Evolutionary conservation across 2,329 filamentous ascomycete genomes (phyloP).

Genomic region (Arthrocladium fulminans): DNA sequence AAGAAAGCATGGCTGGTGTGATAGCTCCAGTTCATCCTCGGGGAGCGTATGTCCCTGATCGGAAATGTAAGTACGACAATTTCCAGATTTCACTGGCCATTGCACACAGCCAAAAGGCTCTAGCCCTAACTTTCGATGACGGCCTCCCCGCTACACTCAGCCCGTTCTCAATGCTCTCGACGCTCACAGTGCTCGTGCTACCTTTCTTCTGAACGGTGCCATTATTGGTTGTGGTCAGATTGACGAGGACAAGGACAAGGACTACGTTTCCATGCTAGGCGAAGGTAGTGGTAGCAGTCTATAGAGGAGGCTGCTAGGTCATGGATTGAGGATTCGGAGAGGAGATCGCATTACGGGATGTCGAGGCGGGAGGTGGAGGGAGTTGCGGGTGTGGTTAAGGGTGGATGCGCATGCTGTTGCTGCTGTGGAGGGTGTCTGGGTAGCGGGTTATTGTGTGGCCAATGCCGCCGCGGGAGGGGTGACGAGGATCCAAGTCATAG

Average conservation of each 20-base stretch:
- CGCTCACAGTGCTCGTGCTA: slow-evolving; percentile 53
- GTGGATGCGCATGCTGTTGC: slow-evolving; percentile 49
- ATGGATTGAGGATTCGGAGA: slow-evolving; percentile 49
- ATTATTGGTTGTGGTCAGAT: slow-evolving; percentile 40
- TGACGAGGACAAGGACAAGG: slow-evolving; percentile 46
- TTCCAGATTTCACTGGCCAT: slow-evolving; percentile 29
- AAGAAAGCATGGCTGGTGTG: slow-evolving; percentile 18
- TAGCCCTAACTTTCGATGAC: slow-evolving; percentile 61
- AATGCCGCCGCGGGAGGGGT: slow-evolving; percentile 55
- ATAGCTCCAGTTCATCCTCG: slow-evolving; percentile 14
- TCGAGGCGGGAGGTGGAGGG: slow-evolving; percentile 36
- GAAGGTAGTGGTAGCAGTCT: slow-evolving; percentile 37
- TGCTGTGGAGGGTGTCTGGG: slow-evolving; percentile 47
- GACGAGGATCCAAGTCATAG: slow-evolving; percentile 30
- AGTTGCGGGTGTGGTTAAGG: slow-evolving; percentile 28
- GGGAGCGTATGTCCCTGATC: slow-evolving; percentile 13
- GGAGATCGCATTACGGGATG: slow-evolving; percentile 28
- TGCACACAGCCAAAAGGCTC: slow-evolving; percentile 45
- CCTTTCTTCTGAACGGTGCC: slow-evolving; percentile 55
- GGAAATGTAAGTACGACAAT: slow-evolving; percentile 10
- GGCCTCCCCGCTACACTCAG: slow-evolving; percentile 54
- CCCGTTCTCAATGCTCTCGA: slow-evolving; percentile 55
- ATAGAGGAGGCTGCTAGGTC: slow-evolving; percentile 47
- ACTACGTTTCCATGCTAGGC: slow-evolving; percentile 31
- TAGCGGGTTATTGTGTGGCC: slow-evolving; percentile 53